Percentiles rank a stretch among this genome's conserved stretches.
Conservation (phyloP, 2,329 filamentous ascomycete genomes). For the Exophiala lecanii-corni region DNA sequence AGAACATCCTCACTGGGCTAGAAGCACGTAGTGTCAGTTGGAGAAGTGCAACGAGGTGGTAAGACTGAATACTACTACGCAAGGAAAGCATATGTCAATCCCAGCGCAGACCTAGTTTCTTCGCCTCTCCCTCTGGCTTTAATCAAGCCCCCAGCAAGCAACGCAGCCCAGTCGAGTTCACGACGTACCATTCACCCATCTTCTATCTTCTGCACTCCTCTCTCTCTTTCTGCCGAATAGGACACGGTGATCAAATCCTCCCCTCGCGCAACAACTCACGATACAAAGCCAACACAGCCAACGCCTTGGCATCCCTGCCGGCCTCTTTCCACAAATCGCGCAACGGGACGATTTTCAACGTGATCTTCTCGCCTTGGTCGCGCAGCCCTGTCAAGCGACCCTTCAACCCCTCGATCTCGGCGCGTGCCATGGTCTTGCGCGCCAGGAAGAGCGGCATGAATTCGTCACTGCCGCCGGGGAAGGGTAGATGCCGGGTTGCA, state of each 20-base stretch:
- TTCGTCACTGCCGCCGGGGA: slow-evolving; percentile 55
- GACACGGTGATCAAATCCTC: slow-evolving; percentile 15
- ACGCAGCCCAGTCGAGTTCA: no score
- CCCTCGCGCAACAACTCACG: slow-evolving; percentile 14
- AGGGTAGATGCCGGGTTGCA: slow-evolving; percentile 51
- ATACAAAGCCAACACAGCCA: slow-evolving; percentile 54
- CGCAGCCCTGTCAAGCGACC: slow-evolving; percentile 51
- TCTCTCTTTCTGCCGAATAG: no score
- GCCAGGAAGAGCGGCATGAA: slow-evolving; percentile 55
- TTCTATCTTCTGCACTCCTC: no score
- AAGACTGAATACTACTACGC: no score
- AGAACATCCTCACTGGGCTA: no score
- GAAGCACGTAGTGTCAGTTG: no score
- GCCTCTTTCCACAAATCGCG: slow-evolving; percentile 51
- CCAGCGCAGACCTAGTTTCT: no score
- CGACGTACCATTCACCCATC: no score
- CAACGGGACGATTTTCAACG: slow-evolving; percentile 50
- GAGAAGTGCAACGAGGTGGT: no score
- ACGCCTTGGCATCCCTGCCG: slow-evolving; percentile 51
- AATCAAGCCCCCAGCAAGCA: no score
- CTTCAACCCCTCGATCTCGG: slow-evolving; percentile 47
- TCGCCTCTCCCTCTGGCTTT: no score
- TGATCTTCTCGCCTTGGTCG: slow-evolving; percentile 56
- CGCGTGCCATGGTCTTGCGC: slow-evolving; percentile 47
- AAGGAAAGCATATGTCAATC: no score